These are phyloP conservation scores for Paramecium sonneborni DNA, from an alignment of 73 alveolate genomes.

Conservation along the genomic window DNA sequence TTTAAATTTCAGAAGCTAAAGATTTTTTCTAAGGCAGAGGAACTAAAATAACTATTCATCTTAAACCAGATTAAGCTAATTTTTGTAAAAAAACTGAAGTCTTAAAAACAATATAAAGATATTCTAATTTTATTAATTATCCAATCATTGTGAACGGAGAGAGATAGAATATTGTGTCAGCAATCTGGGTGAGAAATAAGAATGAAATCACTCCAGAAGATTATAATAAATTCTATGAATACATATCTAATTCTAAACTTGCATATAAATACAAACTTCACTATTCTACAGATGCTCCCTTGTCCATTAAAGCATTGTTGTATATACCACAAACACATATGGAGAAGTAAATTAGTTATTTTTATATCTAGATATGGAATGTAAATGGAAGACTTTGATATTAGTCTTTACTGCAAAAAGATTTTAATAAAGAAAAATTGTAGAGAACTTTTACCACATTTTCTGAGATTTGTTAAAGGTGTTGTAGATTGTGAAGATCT, in stretches of 20 bases:
- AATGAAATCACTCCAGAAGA: constrained; percentile 75
- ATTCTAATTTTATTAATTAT: constrained; percentile 75
- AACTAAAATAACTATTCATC: constrained; percentile 71
- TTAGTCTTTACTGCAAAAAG: constrained; percentile 86
- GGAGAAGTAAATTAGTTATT: constrained; percentile 61
- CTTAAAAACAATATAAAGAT: constrained; percentile 64
- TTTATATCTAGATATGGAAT: constrained; percentile 57
- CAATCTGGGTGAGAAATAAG: constrained; percentile 81
- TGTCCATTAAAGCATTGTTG: constrained; percentile 76
- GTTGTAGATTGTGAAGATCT: constrained; percentile 87
- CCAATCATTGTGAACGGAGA: constrained; percentile 79
- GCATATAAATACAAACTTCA: constrained; percentile 74
- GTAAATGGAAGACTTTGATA: constrained; percentile 71
- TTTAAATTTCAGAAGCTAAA: constrained; percentile 65
- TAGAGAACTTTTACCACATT: constrained; percentile 75
- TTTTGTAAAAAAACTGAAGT: constrained; percentile 71
- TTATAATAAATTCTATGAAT: constrained; percentile 75
- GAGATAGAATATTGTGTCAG: constrained; percentile 68
- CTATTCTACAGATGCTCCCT: constrained; percentile 81
- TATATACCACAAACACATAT: constrained; percentile 76
- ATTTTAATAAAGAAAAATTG: constrained; percentile 76
- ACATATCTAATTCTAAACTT: constrained; percentile 72
- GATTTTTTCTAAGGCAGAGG: constrained; percentile 73
- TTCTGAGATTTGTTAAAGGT: constrained; percentile 84
- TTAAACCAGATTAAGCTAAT: constrained; percentile 73